These are phyloP conservation scores for Bretziella fagacearum DNA, from an alignment of 2,329 filamentous ascomycete species.

Conservation along the genomic window DNA sequence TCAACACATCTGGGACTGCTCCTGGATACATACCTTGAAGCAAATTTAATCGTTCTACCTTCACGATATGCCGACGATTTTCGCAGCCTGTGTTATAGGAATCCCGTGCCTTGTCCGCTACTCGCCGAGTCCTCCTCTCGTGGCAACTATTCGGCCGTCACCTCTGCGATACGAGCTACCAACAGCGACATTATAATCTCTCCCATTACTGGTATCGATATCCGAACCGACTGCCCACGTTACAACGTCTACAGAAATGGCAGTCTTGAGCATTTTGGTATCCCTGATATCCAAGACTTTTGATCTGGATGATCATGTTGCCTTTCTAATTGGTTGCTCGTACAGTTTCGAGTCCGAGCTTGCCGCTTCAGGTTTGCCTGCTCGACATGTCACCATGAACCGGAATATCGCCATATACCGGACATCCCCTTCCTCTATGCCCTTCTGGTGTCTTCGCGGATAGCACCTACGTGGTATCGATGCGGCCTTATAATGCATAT, in stretches of 20 bases:
- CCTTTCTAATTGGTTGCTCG: conserved; percentile 46
- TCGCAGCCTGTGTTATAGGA: conserved; percentile 38
- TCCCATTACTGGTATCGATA: conserved; percentile 29
- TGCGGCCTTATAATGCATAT: conserved; percentile 37
- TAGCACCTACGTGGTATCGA: conserved; percentile 42
- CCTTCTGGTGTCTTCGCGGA: conserved; percentile 41
- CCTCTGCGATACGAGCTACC: conserved; percentile 19
- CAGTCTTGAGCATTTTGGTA: conserved; percentile 23
- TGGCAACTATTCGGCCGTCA: conserved; percentile 28
- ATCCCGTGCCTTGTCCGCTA: conserved; percentile 45
- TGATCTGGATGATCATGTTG: conserved; percentile 44
- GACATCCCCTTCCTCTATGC: conserved; percentile 36
- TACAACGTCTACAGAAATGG: conserved; percentile 42
- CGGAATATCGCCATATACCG: conserved; percentile 46
- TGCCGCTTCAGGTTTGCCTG: conserved; percentile 29
- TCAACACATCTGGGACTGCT: conserved; percentile 36
- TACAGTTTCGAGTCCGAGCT: conserved; percentile 47
- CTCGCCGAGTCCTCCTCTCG: conserved; percentile 29
- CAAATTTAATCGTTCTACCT: conserved; percentile 44
- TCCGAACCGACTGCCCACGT: conserved; percentile 39
- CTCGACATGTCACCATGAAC: conserved; percentile 31
- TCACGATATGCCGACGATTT: conserved; percentile 40
- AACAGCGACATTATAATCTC: conserved; percentile 17
- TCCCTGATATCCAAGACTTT: conserved; percentile 28
- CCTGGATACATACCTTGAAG: conserved; percentile 40